phyloP scores from a whole-genome alignment of 2,329 filamentous ascomycete genomes.

The Didymella sp. region DNA sequence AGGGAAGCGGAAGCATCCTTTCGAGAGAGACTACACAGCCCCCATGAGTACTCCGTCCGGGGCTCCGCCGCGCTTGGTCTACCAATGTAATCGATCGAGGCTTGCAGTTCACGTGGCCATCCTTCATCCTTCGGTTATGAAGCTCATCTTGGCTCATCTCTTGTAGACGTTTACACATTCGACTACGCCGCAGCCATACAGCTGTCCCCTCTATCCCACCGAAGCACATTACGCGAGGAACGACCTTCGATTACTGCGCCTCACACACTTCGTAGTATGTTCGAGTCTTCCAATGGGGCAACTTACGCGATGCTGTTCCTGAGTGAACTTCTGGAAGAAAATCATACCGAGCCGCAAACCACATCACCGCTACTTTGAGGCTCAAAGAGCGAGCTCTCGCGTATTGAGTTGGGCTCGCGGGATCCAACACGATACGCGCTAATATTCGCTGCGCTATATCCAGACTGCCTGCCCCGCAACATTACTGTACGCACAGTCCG shows the following conservation, averaged over 20 bases:
- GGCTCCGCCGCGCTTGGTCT: background rate
- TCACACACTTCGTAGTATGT: background rate
- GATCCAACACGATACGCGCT: background rate
- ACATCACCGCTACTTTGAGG: background rate
- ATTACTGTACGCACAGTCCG: background rate
- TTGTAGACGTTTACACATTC: background rate
- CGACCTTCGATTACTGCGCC: background rate
- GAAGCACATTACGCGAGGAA: background rate
- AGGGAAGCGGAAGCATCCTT: background rate
- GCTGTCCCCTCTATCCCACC: background rate
- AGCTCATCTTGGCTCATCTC: background rate
- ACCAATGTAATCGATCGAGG: conserved; percentile 7
- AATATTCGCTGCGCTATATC: background rate
- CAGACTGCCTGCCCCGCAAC: background rate
- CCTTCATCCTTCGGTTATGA: conserved; percentile 8
- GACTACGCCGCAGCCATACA: conserved; percentile 11
- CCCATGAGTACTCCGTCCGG: background rate
- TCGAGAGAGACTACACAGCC: background rate
- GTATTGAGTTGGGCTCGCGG: background rate
- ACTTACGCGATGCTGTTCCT: conserved; percentile 7
- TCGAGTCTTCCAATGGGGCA: background rate
- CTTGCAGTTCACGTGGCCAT: conserved; percentile 18
- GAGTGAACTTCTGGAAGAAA: background rate
- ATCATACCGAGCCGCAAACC: background rate
- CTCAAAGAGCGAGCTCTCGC: background rate